Percentiles rank a stretch among this genome's conserved stretches.
phyloP scores from a whole-genome alignment of 371 early-diverging fungal species.

The Mortierella sp. region DNA sequence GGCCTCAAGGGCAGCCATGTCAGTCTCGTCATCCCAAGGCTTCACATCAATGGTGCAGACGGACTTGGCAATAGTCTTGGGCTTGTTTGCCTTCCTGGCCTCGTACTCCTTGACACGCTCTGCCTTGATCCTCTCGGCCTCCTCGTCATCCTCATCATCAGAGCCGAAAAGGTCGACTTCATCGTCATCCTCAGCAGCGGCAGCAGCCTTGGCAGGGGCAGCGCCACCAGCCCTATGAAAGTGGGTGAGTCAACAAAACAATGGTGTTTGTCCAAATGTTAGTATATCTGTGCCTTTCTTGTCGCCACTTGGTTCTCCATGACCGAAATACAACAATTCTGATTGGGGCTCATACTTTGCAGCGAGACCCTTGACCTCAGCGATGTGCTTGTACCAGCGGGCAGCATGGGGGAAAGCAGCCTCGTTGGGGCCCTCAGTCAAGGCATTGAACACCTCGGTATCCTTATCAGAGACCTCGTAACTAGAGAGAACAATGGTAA shows the following conservation, averaged over 20 bases:
- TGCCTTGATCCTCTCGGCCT: conserved; percentile 88
- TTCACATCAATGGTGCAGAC: conserved; percentile 92
- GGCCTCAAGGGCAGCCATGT: conserved; percentile 80
- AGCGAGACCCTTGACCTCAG: conserved; percentile 67
- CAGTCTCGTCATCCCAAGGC: conserved; percentile 98
- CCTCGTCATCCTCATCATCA: conserved; percentile 94
- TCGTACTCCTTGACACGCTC: conserved; percentile 93
- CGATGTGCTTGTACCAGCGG: conserved; percentile 96
- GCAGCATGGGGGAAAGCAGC: conserved; percentile 86
- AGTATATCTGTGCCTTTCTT: no score
- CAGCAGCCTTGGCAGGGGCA: conserved; percentile 62
- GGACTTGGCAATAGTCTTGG: conserved; percentile 93
- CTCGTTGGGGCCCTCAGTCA: conserved; percentile 83
- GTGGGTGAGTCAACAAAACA: neutral
- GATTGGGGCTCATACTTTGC: conserved; percentile 59
- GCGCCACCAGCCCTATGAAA: conserved; percentile 54
- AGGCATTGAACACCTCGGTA: conserved; percentile 84
- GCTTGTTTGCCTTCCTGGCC: conserved; percentile 94
- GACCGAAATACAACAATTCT: neutral
- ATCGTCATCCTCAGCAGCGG: conserved; percentile 86
- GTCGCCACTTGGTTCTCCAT: no score
- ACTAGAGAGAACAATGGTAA: conserved; percentile 54
- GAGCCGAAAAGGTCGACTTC: conserved; percentile 97
- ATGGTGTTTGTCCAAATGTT: neutral
- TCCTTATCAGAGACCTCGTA: conserved; percentile 86